Evolutionary conservation across 345 rosid species (phyloP).

Genomic region (Arabis alpina): DNA sequence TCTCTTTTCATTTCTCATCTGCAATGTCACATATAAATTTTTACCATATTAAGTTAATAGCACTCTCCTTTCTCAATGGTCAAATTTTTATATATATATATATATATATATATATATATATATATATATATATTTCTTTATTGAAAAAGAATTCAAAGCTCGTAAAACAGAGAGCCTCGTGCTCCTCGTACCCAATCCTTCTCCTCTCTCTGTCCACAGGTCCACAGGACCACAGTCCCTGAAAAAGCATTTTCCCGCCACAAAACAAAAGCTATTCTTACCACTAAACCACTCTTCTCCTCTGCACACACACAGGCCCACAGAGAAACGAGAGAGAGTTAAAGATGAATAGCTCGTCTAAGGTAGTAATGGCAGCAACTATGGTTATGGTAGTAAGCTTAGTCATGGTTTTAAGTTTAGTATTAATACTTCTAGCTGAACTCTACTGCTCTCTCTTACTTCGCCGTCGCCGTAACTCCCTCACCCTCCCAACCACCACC

Average conservation of each 20-base stretch:
- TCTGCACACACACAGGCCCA: not conserved
- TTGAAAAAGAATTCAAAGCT: not conserved
- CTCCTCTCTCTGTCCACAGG: slow-evolving; percentile 3
- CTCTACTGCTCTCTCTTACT: slow-evolving; percentile 85
- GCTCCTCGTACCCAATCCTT: slow-evolving; percentile 43
- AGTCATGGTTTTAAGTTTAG: slow-evolving; percentile 71
- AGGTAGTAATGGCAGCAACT: slow-evolving; percentile 87
- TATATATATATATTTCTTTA: not conserved
- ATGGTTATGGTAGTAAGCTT: slow-evolving; percentile 77
- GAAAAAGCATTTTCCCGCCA: slow-evolving; percentile 42
- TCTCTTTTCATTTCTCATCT: not conserved
- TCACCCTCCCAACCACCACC: slow-evolving; percentile 34
- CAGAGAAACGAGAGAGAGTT: slow-evolving; percentile 14
- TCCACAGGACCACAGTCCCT: slow-evolving; percentile 11
- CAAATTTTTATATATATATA: not conserved
- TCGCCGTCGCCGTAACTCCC: slow-evolving; percentile 51
- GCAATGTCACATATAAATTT: not conserved
- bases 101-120: not conserved
- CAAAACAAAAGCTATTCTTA: slow-evolving; percentile 29
- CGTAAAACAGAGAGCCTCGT: slow-evolving; percentile 44
- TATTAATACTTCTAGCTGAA: slow-evolving; percentile 78
- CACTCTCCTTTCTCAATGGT: not conserved
- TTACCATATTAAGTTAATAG: not conserved
- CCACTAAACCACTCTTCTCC: not conserved
- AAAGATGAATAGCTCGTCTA: slow-evolving; percentile 74